These are phyloP conservation scores for Phytopythium chamaehyphon DNA, from an alignment of 352 stramenopile species.

Conservation along the genomic window DNA sequence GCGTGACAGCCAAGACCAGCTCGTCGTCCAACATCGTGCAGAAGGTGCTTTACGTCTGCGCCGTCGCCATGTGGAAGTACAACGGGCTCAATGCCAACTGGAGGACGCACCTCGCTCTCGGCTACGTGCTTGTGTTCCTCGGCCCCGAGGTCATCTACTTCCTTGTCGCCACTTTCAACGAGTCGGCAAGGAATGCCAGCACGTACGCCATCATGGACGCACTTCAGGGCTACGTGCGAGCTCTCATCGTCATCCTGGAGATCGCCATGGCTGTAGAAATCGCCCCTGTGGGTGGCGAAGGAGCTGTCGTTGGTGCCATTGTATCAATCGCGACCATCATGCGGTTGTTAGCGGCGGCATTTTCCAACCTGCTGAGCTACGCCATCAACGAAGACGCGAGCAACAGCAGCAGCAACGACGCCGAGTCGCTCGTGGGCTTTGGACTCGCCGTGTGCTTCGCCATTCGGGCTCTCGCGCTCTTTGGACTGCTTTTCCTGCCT, in stretches of 20 bases:
- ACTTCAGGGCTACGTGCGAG: constrained; percentile 34
- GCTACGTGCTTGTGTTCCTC: constrained; percentile 32
- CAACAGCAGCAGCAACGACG: constrained; percentile 7
- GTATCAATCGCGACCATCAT: constrained; percentile 52
- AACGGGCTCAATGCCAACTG: constrained; percentile 41
- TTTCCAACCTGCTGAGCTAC: constrained; percentile 40
- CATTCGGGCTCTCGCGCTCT: constrained; percentile 31
- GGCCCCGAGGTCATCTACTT: constrained; percentile 36
- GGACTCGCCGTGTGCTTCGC: constrained; percentile 36
- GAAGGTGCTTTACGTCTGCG: constrained; percentile 37
- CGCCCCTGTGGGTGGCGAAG: constrained; percentile 44
- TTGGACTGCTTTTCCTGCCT: constrained; percentile 37
- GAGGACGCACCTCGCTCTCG: constrained; percentile 20
- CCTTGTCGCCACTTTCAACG: constrained; percentile 23
- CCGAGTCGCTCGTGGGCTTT: constrained; percentile 20
- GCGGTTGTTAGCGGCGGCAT: constrained; percentile 35
- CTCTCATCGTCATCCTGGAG: constrained; percentile 32
- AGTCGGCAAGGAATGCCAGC: constrained; percentile 20
- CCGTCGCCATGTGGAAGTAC: constrained; percentile 41
- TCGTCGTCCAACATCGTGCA: constrained; percentile 46
- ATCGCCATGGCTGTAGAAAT: constrained; percentile 44
- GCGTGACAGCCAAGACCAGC: constrained; percentile 29
- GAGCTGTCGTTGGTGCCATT: constrained; percentile 45
- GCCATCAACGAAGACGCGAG: constrained; percentile 27
- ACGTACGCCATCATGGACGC: constrained; percentile 35